These are phyloP conservation scores for Bipolaris oryzae DNA, from an alignment of 2,329 filamentous ascomycete species.

Conservation along the genomic window DNA sequence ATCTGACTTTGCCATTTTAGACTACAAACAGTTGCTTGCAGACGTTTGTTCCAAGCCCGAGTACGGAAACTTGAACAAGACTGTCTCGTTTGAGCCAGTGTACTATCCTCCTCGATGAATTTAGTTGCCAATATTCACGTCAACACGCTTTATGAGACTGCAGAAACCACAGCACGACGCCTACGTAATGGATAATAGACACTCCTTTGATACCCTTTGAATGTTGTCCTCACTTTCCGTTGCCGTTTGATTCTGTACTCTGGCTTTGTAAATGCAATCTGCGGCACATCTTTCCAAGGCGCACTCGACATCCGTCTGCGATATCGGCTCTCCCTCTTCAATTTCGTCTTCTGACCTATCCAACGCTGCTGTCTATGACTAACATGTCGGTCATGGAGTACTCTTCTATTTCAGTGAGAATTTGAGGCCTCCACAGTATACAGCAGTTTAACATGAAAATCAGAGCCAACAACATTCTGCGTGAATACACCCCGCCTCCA, in stretches of 20 bases:
- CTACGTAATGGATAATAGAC: slow-evolving; percentile 17
- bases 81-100: slow-evolving; percentile 12
- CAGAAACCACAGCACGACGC: neutral
- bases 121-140: neutral
- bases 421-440: neutral
- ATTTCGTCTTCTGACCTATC: neutral
- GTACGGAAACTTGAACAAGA: slow-evolving; percentile 18
- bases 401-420: neutral
- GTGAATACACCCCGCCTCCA: neutral
- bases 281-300: neutral
- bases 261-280: neutral
- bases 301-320: neutral
- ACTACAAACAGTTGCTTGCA: slow-evolving; percentile 25
- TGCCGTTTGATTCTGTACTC: neutral
- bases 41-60: slow-evolving; percentile 15
- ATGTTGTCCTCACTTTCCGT: neutral
- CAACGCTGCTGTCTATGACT: neutral
- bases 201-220: neutral
- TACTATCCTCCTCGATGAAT: neutral
- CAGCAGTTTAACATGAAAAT: neutral
- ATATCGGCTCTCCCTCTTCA: neutral
- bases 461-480: neutral
- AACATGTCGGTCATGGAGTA: neutral
- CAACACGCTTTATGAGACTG: slow-evolving; percentile 6
- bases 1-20: slow-evolving; percentile 8